Base-by-base conservation (phyloP, 2,329 filamentous ascomycete genomes). In the Colletotrichum sp. region DNA sequence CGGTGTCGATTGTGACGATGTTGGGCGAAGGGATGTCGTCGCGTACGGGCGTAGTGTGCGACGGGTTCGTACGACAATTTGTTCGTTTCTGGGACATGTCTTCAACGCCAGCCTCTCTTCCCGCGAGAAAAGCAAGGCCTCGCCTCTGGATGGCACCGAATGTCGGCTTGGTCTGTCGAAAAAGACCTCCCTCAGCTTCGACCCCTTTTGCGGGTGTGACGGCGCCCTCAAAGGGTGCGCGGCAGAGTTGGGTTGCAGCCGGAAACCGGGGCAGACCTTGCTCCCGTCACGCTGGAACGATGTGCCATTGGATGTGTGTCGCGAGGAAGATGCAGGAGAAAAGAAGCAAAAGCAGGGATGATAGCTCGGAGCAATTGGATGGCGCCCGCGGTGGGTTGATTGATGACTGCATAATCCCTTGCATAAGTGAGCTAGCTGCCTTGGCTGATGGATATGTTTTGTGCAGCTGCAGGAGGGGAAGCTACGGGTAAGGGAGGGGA, bases 241-340 rank as follows among this genome's bases (percentile, higher is more conserved):
- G 70, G 73, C 70, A 76, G 70, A 63, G 57, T 44, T 64, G 66
- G 64, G 62, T 44, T 77, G 71, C 71, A 66, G 71, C 62, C 34
- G 71, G 65, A 28, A 30, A n/a, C 65, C n/a, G 62, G 62, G 74
- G 66, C 36, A 13, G 49, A 30, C 66, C 71, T 67, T 65, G 66
- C 26, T 71, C 30, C 75, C 71, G 34, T 71, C 49, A 63, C 60
- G n/a, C 24, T 67, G 75, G 71, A 63, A 75, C 28, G 5, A n/a
- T 2, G n/a, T 26, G 7, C 49, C 30, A 71, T 77, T 77, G 75
- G 71, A 18, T 34, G 9, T n/a, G 8, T 26, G 21, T 26, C 13
- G 21, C 15, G 32, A 21, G 30, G 26, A n/a, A 36, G 63, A 36
- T 44, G 69, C 62, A 71, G 55, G 28, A 65, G 63, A 62, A 24